These are phyloP conservation scores for Xylaria digitata DNA, from an alignment of 2,329 filamentous ascomycete genomes.

Conservation along the genomic window DNA sequence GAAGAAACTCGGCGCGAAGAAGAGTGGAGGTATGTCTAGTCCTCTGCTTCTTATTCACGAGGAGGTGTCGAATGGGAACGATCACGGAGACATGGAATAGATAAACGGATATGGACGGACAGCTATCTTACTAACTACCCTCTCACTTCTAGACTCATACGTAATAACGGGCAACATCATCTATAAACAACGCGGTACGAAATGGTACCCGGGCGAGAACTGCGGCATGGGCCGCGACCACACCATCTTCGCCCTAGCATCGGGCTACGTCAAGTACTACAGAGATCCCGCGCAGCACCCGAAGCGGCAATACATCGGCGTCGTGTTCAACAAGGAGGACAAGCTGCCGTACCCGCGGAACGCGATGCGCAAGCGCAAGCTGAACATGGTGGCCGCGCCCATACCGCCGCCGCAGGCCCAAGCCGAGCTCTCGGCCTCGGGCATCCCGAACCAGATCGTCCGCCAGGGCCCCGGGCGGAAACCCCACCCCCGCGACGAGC, in stretches of 20 bases:
- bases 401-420: constrained; percentile 53
- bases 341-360: constrained; percentile 80
- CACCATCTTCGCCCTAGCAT: constrained; percentile 87
- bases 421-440: constrained; percentile 60
- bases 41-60: not conserved
- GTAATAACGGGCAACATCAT: constrained; percentile 98
- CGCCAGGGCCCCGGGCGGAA: constrained; percentile 50
- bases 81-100: not conserved
- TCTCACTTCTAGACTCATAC: constrained; percentile 74
- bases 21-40: constrained; percentile 77
- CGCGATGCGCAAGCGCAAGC: constrained; percentile 76
- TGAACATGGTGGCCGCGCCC: constrained; percentile 75
- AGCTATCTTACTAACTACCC: constrained; percentile 4
- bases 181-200: constrained; percentile 94
- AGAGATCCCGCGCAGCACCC: constrained; percentile 85
- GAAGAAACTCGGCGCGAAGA: constrained; percentile 95
- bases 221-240: constrained; percentile 95
- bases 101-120: not conserved
- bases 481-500: constrained; percentile 54
- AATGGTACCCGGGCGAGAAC: constrained; percentile 96
- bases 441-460: constrained; percentile 61
- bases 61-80: not conserved
- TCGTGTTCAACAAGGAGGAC: constrained; percentile 85
- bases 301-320: constrained; percentile 92
- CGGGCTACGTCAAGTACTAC: constrained; percentile 97